Base-by-base conservation (phyloP, 192 early-diverging fungal species). In the Chytriomyces confervae region DNA sequence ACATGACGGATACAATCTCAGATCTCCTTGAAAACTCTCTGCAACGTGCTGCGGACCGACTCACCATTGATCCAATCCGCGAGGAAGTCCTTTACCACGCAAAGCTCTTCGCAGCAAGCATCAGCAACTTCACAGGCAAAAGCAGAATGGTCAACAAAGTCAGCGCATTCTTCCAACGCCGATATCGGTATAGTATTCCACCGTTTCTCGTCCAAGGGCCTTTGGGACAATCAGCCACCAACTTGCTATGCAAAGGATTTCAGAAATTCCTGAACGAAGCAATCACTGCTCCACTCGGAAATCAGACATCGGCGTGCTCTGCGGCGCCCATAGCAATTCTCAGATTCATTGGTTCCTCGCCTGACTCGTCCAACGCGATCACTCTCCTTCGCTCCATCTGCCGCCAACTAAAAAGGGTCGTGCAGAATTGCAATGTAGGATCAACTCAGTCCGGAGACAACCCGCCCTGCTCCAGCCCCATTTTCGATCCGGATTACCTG, bases 81-180 rank as follows among this genome's bases (percentile, higher is more conserved):
- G 79, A 80, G 51, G 79, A 80, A 69, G 48, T 80, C 2, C 50
- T 80, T 5, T 57, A 24, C 23, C 79, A 80, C 47, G n/a, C 79
- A 8, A 61, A 36, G 5, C 49, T 62, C 8, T 80, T 80, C 46
- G 45, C 27, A 13, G 60, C 46, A 29, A 61, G 23, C 23, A 23
- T 50, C 7, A 16, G 45, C 10, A 46, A 20, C 23, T 76, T 77
- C 50, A 76, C 62, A 13, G 77, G 69, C 7, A 71, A 72, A 43
- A 65, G 29, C 16, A 43, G 79, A 64, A 7, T 61, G 6, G 79
- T 77, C 18, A 60, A 80, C 66, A 80, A 80, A 50, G 68, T 80
- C 10, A 10, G 10, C 27, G 36, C 57, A 9, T 79, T 79, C 36
- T 72, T 79, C 46, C 13, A 65, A 60, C 62, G 62, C 8, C 29